Evolutionary conservation across 495 filamentous ascomycete genomes (phyloP).

Genomic region (Clohesyomyces aquaticus): DNA sequence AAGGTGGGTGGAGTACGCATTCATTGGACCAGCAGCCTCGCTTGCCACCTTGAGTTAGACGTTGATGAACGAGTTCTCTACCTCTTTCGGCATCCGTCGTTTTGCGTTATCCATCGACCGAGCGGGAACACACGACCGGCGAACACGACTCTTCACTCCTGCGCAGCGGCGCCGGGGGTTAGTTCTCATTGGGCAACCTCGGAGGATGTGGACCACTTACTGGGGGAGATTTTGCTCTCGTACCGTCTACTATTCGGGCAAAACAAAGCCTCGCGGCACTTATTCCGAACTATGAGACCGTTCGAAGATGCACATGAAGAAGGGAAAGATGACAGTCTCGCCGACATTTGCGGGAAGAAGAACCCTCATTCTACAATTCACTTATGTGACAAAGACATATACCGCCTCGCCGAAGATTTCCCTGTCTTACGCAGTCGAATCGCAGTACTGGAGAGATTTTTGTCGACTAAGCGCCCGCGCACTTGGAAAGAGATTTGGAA

Average conservation of each 20-base stretch:
- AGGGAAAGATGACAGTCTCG: slow-evolving; percentile 8
- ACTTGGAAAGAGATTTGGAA: slow-evolving; percentile 34
- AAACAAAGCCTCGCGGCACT: slow-evolving; percentile 25
- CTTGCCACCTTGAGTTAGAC: slow-evolving; percentile 40
- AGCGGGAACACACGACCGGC: background rate
- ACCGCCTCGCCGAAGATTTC: slow-evolving; percentile 25
- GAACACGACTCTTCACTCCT: slow-evolving; percentile 22
- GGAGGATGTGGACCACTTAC: slow-evolving; percentile 26
- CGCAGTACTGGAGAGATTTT: slow-evolving; percentile 6
- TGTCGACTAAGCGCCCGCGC: slow-evolving; percentile 15
- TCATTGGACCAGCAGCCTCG: slow-evolving; percentile 35
- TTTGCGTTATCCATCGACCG: slow-evolving; percentile 26
- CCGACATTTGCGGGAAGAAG: slow-evolving; percentile 1
- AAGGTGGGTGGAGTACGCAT: slow-evolving; percentile 32
- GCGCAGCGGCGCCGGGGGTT: slow-evolving; percentile 6
- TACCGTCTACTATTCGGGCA: slow-evolving; percentile 41
- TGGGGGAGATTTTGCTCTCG: slow-evolving; percentile 32
- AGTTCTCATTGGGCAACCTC: slow-evolving; percentile 19
- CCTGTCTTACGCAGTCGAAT: slow-evolving; percentile 27
- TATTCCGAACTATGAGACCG: slow-evolving; percentile 33
- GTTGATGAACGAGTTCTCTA: slow-evolving; percentile 12
- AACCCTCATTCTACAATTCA: background rate
- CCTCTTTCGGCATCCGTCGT: slow-evolving; percentile 38
- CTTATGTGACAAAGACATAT: background rate
- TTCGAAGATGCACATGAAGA: slow-evolving; percentile 28